Conservation (phyloP, 805 yeast species). For the Candida odintsovae region DNA sequence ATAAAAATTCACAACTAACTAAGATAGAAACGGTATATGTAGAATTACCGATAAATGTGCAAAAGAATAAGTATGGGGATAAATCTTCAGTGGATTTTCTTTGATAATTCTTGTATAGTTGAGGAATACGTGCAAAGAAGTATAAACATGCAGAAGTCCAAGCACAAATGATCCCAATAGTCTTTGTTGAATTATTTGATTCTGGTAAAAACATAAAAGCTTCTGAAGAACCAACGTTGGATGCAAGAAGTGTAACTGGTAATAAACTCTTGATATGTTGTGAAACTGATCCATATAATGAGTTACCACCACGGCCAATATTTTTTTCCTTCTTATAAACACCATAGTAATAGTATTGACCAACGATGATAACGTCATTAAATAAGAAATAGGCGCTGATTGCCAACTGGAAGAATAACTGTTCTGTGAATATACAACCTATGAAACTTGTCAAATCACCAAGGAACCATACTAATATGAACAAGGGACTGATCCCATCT, state of each 20-base stretch:
- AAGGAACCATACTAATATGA: constrained; percentile 39
- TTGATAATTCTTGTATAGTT: constrained; percentile 64
- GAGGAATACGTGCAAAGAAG: constrained; percentile 78
- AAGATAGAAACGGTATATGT: constrained; percentile 74
- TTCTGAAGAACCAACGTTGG: constrained; percentile 16
- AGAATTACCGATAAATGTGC: constrained; percentile 74
- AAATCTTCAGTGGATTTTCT: constrained; percentile 85
- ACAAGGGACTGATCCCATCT: constrained; percentile 50
- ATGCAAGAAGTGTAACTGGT: constrained; percentile 22
- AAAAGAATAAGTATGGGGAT: constrained; percentile 71
- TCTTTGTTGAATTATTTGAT: constrained; percentile 2
- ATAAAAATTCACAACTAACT: constrained; percentile 49
- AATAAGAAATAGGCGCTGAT: constrained; percentile 68
- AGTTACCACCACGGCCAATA: constrained; percentile 32
- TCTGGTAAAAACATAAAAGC: constrained; percentile 4
- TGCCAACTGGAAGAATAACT: constrained; percentile 73
- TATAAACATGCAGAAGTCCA: constrained; percentile 79
- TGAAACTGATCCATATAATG: constrained; percentile 10
- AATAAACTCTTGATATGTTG: constrained; percentile 14
- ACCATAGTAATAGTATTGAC: constrained; percentile 69
- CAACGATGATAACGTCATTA: constrained; percentile 61
- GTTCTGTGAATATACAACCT: constrained; percentile 75
- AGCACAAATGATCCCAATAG: constrained; percentile 48
- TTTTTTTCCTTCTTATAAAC: constrained; percentile 26
- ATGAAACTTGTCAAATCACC: constrained; percentile 45